Evolutionary conservation across 805 yeast species (phyloP).

Genomic region (Ogataea minuta): DNA sequence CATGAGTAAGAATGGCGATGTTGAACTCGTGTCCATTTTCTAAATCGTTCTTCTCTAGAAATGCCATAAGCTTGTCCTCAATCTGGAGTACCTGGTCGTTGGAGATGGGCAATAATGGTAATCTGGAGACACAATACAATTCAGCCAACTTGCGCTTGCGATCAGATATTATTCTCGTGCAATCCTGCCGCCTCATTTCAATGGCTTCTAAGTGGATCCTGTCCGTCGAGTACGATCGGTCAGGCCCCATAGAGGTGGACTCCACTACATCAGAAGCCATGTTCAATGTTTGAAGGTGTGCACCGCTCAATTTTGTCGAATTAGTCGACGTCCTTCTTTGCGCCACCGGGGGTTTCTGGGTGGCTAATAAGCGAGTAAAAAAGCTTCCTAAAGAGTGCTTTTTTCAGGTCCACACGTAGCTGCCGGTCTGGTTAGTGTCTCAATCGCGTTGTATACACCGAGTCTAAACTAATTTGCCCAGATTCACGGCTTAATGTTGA

Average conservation of each 20-base stretch:
- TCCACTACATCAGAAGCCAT: constrained; percentile 13
- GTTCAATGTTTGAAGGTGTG: constrained; percentile 8
- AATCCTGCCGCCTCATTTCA: constrained; percentile 42
- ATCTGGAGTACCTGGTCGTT: constrained; percentile 37
- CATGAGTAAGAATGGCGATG: constrained; percentile 32
- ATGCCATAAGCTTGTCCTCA: constrained; percentile 41
- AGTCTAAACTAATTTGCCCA: constrained; percentile 1
- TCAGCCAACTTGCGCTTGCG: constrained; percentile 61
- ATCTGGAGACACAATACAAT: constrained; percentile 55
- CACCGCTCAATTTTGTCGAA: constrained; percentile 10
- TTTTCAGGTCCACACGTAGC: constrained; percentile 2
- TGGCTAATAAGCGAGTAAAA: constrained; percentile 2
- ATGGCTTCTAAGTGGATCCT: constrained; percentile 45
- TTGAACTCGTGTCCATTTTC: constrained; percentile 45
- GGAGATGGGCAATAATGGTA: constrained; percentile 46
- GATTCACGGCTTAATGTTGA: constrained; percentile 3
- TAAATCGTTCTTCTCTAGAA: constrained; percentile 52
- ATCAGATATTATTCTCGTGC: constrained; percentile 43
- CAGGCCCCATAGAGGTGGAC: neutral
- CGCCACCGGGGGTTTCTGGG: constrained; percentile 10
- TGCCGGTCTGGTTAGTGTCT: neutral
- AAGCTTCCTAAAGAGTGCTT: neutral
- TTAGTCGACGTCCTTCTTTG: constrained; percentile 6
- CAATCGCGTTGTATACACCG: constrained; percentile 1
- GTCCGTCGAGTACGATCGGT: constrained; percentile 32